Percentiles rank a stretch among this genome's conserved stretches.
Evolutionary conservation across 2,329 filamentous ascomycete species (phyloP).

Genomic region (Fusarium poae): DNA sequence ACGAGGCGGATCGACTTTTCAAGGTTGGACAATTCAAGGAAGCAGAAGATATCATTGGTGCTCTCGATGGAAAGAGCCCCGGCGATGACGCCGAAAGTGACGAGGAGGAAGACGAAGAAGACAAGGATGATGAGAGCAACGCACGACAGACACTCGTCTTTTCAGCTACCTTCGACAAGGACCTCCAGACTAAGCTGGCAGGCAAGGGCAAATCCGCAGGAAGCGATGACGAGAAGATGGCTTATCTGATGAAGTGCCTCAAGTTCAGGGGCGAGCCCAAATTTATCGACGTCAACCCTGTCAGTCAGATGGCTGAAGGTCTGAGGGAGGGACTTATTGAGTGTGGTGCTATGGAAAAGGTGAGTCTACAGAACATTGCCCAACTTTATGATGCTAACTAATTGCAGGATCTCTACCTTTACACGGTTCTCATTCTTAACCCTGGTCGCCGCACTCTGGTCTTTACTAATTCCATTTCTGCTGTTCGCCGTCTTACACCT

Average conservation of each 20-base stretch:
- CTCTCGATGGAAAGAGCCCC: conserved; percentile 80
- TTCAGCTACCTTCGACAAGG: conserved; percentile 94
- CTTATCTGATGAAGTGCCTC: conserved; percentile 90
- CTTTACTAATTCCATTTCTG: conserved; percentile 96
- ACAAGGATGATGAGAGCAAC: conserved; percentile 55
- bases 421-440: conserved; percentile 86
- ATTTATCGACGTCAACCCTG: conserved; percentile 92
- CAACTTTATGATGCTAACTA: conserved; percentile 10
- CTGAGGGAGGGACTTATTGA: conserved; percentile 92
- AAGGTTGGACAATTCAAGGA: conserved; percentile 97
- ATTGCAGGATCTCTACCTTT: conserved; percentile 86
- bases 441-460: conserved; percentile 84
- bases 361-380: conserved; percentile 53
- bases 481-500: conserved; percentile 86
- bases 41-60: conserved; percentile 85
- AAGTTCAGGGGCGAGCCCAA: conserved; percentile 89
- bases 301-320: conserved; percentile 86
- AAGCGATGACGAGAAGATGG: conserved; percentile 84
- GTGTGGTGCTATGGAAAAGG: conserved; percentile 93
- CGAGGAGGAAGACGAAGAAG: conserved; percentile 62
- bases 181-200: conserved; percentile 89
- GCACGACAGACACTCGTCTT: conserved; percentile 90
- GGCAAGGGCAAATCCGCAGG: conserved; percentile 73
- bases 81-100: conserved; percentile 66
- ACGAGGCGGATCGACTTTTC: conserved; percentile 92